Conservation (phyloP, 1,284 basidiomycete genomes). For the Termitomyces sp. region DNA sequence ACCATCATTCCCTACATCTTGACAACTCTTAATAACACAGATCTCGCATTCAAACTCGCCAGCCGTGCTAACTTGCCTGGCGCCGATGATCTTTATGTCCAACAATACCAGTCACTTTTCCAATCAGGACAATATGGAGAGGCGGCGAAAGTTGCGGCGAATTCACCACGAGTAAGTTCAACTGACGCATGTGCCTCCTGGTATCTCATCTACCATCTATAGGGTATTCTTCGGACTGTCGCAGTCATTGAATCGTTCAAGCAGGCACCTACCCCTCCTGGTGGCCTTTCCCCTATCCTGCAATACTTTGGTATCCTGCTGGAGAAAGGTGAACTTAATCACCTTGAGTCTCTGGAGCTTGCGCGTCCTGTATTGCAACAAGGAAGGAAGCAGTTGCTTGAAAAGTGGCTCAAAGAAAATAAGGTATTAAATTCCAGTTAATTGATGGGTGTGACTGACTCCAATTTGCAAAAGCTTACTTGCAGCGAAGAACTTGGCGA, state of each 20-base stretch:
- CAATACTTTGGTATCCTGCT: constrained; percentile 98
- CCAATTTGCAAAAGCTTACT: constrained; percentile 61
- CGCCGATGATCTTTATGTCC: constrained; percentile 94
- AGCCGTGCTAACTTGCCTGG: constrained; percentile 97
- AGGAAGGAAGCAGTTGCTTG: constrained; percentile 94
- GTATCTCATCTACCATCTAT: constrained; percentile 12
- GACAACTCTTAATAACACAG: constrained; percentile 92
- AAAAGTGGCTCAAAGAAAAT: constrained; percentile 99
- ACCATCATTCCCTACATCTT: constrained; percentile 96
- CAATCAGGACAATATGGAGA: constrained; percentile 87
- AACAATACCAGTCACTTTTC: constrained; percentile 95
- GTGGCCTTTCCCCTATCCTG: constrained; percentile 92
- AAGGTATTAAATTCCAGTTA: constrained; percentile 51
- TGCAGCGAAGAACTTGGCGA: constrained; percentile 99
- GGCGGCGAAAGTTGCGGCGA: constrained; percentile 98
- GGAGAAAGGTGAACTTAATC: constrained; percentile 97
- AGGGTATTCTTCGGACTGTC: constrained; percentile 93
- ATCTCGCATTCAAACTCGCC: constrained; percentile 97
- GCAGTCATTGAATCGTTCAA: constrained; percentile 99
- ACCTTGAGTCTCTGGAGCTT: constrained; percentile 93
- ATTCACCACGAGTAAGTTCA: constrained; percentile 78
- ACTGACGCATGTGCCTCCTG: neutral
- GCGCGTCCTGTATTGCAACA: constrained; percentile 95
- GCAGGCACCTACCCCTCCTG: constrained; percentile 84
- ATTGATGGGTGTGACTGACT: constrained; percentile 9